These are phyloP conservation scores for Saposhnikovia divaricata DNA, from an alignment of 129 eudicot genomes.

Conservation along the genomic window DNA sequence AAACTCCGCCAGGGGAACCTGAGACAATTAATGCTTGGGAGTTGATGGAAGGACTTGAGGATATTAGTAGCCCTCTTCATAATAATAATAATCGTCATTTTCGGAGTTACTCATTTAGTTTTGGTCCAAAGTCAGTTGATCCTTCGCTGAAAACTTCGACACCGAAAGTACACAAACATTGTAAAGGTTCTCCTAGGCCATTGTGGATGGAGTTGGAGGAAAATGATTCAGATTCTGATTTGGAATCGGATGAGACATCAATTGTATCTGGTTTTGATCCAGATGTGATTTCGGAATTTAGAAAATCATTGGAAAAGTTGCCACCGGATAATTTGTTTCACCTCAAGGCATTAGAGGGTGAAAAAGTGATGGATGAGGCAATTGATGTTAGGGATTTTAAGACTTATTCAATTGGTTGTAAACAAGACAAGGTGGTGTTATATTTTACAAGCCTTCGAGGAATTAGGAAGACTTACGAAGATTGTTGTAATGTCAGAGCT, in stretches of 20 bases:
- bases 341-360: constrained; percentile 26
- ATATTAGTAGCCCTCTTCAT: constrained; percentile 49
- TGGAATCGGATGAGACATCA: constrained; percentile 26
- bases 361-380: constrained; percentile 8
- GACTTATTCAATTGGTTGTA: not conserved
- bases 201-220: constrained; percentile 27
- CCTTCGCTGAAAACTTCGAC: not conserved
- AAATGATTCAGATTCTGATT: constrained; percentile 27
- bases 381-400: constrained; percentile 6
- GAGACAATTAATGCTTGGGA: constrained; percentile 84
- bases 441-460: constrained; percentile 88
- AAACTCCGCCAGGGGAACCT: constrained; percentile 76
- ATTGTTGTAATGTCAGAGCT: constrained; percentile 62
- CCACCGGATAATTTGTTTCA: constrained; percentile 69
- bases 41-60: constrained; percentile 94
- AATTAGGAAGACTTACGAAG: constrained; percentile 86
- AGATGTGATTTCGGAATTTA: constrained; percentile 45
- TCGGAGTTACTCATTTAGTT: constrained; percentile 69
- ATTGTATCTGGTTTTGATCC: constrained; percentile 54
- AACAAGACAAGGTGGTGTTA: constrained; percentile 32
- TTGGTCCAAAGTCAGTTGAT: constrained; percentile 17
- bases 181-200: constrained; percentile 22
- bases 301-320: constrained; percentile 59
- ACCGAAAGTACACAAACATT: not conserved
- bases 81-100: constrained; percentile 27